phyloP scores from a whole-genome alignment of 2,329 filamentous ascomycete genomes.

The Claviceps pazoutovae region DNA sequence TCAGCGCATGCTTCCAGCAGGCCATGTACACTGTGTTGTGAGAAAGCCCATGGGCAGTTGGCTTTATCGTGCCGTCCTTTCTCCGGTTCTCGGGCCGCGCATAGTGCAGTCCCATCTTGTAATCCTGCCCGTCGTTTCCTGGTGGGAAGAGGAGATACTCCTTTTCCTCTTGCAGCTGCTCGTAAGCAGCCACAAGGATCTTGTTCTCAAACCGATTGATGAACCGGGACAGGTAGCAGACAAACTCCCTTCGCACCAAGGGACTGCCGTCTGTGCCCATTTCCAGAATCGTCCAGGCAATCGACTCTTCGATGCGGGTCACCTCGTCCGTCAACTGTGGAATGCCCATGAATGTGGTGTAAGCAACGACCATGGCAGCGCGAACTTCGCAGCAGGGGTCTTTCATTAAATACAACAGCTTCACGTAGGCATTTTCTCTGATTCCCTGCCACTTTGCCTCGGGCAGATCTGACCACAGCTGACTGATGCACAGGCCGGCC shows the following conservation, averaged over 20 bases:
- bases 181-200: slow-evolving; percentile 81
- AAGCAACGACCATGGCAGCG: slow-evolving; percentile 81
- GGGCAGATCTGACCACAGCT: slow-evolving; percentile 80
- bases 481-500: slow-evolving; percentile 89
- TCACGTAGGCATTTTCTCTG: slow-evolving; percentile 67
- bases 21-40: slow-evolving; percentile 85
- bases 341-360: slow-evolving; percentile 89
- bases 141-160: slow-evolving; percentile 48
- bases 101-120: slow-evolving; percentile 51
- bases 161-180: slow-evolving; percentile 76
- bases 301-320: slow-evolving; percentile 75
- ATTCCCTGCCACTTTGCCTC: slow-evolving; percentile 97
- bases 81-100: slow-evolving; percentile 41
- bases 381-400: slow-evolving; percentile 87
- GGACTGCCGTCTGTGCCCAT: slow-evolving; percentile 92
- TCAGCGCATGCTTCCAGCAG: slow-evolving; percentile 85
- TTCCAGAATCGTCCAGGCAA: slow-evolving; percentile 77
- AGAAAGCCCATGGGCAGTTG: slow-evolving; percentile 46
- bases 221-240: slow-evolving; percentile 89
- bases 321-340: slow-evolving; percentile 85
- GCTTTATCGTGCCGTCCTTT: slow-evolving; percentile 43
- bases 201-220: slow-evolving; percentile 82
- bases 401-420: slow-evolving; percentile 65
- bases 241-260: slow-evolving; percentile 81
- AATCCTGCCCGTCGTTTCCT: slow-evolving; percentile 39